Percentiles rank a stretch among this genome's conserved stretches.
phyloP scores from a whole-genome alignment of 2,329 filamentous ascomycete species.

The Beauveria pseudobassiana region DNA sequence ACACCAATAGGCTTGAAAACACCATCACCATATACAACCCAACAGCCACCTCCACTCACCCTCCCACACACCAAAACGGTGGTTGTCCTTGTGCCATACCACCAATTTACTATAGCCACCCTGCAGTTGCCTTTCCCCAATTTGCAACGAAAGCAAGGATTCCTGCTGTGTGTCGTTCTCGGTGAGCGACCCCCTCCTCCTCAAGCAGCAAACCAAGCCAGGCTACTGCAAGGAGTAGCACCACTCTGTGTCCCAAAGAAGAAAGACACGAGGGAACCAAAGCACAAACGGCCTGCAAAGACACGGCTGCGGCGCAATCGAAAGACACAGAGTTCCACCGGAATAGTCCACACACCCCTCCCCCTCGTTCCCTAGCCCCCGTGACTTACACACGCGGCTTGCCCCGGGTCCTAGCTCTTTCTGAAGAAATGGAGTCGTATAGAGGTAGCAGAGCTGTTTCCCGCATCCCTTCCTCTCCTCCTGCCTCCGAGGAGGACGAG shows the following conservation, averaged over 20 bases:
- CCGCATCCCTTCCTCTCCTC: conserved; percentile 22
- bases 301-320: conserved; percentile 4
- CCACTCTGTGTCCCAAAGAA: conserved; percentile 7
- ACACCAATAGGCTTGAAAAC: not conserved
- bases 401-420: conserved; percentile 14
- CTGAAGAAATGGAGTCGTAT: conserved; percentile 19
- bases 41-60: conserved; percentile 5
- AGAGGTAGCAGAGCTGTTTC: conserved; percentile 10
- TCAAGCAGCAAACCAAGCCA: not conserved
- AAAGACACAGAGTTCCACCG: conserved; percentile 26
- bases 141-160: conserved; percentile 4
- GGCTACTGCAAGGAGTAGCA: conserved; percentile 4
- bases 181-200: not conserved
- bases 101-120: conserved; percentile 12
- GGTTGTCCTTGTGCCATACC: conserved; percentile 6
- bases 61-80: conserved; percentile 2
- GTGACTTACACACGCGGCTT: conserved; percentile 30
- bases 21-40: conserved; percentile 5
- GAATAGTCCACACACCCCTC: conserved; percentile 20
- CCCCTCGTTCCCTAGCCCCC: conserved; percentile 12
- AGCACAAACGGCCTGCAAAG: conserved; percentile 13
- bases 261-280: conserved; percentile 14
- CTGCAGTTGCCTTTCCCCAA: conserved; percentile 5
- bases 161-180: conserved; percentile 2
- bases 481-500: conserved; percentile 25